Evolutionary conservation across 2,329 filamentous ascomycete species (phyloP).

Genomic region (Scedosporium boydii): DNA sequence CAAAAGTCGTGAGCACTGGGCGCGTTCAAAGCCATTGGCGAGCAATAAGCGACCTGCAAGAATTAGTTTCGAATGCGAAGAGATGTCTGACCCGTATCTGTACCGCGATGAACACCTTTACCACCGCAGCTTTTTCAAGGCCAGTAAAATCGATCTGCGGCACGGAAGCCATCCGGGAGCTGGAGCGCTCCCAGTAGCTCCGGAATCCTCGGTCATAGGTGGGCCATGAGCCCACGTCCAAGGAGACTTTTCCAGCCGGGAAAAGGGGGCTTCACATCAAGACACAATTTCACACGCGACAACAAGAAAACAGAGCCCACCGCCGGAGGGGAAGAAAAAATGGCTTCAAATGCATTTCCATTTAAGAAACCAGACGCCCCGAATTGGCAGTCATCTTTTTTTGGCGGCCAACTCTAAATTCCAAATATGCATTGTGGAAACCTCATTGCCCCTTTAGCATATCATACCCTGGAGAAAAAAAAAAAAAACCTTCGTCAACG

Average conservation of each 20-base stretch:
- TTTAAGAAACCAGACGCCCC: slow-evolving; percentile 8
- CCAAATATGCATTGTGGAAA: slow-evolving; percentile 25
- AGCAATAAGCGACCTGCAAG: not conserved
- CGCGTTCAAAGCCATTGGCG: slow-evolving; percentile 31
- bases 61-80: not conserved
- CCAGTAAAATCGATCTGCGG: slow-evolving; percentile 45
- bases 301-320: not conserved
- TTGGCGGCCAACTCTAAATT: slow-evolving; percentile 32
- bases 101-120: slow-evolving; percentile 47
- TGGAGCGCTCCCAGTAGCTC: slow-evolving; percentile 47
- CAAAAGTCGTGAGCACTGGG: slow-evolving; percentile 58
- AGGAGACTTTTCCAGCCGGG: slow-evolving; percentile 49
- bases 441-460: slow-evolving; percentile 1
- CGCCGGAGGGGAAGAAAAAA: not conserved
- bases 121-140: slow-evolving; percentile 53
- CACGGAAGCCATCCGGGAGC: slow-evolving; percentile 42
- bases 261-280: not conserved
- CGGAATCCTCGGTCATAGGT: slow-evolving; percentile 42
- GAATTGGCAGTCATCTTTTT: slow-evolving; percentile 20
- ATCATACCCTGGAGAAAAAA: not conserved
- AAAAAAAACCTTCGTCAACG: not conserved
- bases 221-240: slow-evolving; percentile 28
- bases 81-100: slow-evolving; percentile 57
- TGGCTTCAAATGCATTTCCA: slow-evolving; percentile 8
- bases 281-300: not conserved